These are phyloP conservation scores for Tylopilus plumbeoviolaceoides DNA, from an alignment of 768 basidiomycete species.

Conservation along the genomic window DNA sequence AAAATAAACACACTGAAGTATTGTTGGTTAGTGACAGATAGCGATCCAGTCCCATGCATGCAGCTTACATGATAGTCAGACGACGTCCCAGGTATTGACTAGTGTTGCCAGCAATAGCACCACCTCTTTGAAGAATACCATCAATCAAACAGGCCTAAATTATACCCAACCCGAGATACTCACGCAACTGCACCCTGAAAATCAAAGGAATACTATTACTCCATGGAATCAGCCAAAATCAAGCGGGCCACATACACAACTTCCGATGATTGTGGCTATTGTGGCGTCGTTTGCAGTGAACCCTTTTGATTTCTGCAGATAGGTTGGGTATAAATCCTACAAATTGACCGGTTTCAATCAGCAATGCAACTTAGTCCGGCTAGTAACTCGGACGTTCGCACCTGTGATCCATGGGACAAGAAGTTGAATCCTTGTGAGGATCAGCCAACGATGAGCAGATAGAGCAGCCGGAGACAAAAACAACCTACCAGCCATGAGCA, in stretches of 20 bases:
- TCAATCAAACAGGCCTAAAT: neutral
- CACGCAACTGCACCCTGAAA: conserved; percentile 42
- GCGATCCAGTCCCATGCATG: neutral
- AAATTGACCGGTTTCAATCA: neutral
- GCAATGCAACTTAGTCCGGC: neutral
- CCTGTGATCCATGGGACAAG: conserved; percentile 70
- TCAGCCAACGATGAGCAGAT: neutral
- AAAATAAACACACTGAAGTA: conserved; percentile 18
- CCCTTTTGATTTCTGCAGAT: conserved; percentile 58
- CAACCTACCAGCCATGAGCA: conserved; percentile 64
- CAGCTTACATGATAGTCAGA: conserved; percentile 60
- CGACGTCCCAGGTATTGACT: conserved; percentile 80
- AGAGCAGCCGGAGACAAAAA: neutral
- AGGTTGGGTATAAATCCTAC: conserved; percentile 78
- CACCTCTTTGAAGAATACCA: conserved; percentile 43
- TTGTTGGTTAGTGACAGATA: neutral
- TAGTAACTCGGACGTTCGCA: conserved; percentile 14
- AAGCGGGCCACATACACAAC: conserved; percentile 42
- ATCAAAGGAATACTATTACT: neutral
- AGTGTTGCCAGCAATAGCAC: conserved; percentile 63
- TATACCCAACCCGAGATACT: conserved; percentile 19
- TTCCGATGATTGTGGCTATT: conserved; percentile 79
- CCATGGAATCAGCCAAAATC: neutral
- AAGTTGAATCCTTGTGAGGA: conserved; percentile 61
- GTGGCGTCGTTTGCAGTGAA: conserved; percentile 58